Evolutionary conservation across 306 rosid species (phyloP).

Genomic region (Cucumis cinereus): DNA sequence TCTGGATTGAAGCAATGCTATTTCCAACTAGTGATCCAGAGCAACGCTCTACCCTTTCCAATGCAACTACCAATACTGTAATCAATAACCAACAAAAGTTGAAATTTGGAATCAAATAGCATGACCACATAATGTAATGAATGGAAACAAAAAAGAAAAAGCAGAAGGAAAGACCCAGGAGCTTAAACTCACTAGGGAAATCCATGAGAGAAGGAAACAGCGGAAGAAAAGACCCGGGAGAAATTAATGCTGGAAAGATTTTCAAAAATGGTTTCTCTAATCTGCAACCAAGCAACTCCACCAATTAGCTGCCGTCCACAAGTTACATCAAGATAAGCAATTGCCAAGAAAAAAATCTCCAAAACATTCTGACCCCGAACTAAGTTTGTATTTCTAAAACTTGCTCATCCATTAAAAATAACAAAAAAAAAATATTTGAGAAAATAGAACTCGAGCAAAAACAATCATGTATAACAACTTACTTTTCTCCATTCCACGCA

Average conservation of each 20-base stretch:
- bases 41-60: slow-evolving; percentile 81
- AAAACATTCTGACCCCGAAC: not conserved
- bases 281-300: slow-evolving; percentile 31
- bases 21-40: slow-evolving; percentile 82
- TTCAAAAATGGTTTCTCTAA: slow-evolving; percentile 56
- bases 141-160: not conserved
- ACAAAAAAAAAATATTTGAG: not conserved
- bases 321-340: not conserved
- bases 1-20: slow-evolving; percentile 85
- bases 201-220: slow-evolving; percentile 64
- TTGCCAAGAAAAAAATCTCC: not conserved
- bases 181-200: slow-evolving; percentile 68
- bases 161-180: not conserved
- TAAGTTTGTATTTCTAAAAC: not conserved
- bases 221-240: slow-evolving; percentile 88
- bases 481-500: slow-evolving; percentile 92
- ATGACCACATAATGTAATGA: not conserved
- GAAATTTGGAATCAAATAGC: not conserved
- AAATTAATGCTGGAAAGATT: slow-evolving; percentile 63
- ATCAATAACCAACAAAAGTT: slow-evolving; percentile 10
- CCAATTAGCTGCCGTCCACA: not conserved
- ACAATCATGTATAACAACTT: slow-evolving; percentile 12
- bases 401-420: not conserved
- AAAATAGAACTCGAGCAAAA: not conserved
- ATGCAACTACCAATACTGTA: slow-evolving; percentile 75